Conservation (phyloP, 306 rosid species). For the Cercis canadensis region DNA sequence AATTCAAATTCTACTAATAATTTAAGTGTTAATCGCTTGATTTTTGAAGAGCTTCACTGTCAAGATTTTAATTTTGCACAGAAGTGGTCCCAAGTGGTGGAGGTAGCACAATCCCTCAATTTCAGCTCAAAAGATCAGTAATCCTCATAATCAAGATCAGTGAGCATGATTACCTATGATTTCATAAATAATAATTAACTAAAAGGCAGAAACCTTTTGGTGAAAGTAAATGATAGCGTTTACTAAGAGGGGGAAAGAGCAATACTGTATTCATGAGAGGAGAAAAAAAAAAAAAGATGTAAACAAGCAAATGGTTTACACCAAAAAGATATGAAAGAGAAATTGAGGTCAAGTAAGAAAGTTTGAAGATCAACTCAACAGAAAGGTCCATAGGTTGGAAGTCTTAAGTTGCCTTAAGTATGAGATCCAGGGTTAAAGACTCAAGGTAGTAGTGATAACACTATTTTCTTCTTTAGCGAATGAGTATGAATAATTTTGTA, state of each 20-base stretch:
- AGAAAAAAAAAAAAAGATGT: neutral
- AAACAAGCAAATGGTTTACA: constrained; percentile 4
- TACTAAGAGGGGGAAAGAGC: neutral
- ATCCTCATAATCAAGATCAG: neutral
- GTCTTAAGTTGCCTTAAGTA: constrained; percentile 13
- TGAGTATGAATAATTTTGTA: neutral
- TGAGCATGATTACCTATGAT: constrained; percentile 27
- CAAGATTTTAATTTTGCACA: too few species aligned
- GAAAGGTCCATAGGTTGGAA: constrained; percentile 14
- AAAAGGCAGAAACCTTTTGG: constrained; percentile 9
- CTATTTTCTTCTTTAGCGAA: neutral
- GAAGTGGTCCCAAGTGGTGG: too few species aligned
- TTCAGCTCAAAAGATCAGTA: constrained; percentile 10
- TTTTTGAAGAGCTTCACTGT: too few species aligned
- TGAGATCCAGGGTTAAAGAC: neutral
- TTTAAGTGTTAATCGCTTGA: too few species aligned
- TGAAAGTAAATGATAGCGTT: constrained; percentile 6
- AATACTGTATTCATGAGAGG: neutral
- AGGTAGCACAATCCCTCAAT: neutral
- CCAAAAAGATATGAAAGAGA: constrained; percentile 5
- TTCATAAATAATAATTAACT: constrained; percentile 23
- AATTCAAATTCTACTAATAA: too few species aligned
- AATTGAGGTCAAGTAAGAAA: neutral
- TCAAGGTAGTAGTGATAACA: neutral
- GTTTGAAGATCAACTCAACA: neutral